phyloP scores from a whole-genome alignment of 352 stramenopile species.

The Phytophthora idaei region DNA sequence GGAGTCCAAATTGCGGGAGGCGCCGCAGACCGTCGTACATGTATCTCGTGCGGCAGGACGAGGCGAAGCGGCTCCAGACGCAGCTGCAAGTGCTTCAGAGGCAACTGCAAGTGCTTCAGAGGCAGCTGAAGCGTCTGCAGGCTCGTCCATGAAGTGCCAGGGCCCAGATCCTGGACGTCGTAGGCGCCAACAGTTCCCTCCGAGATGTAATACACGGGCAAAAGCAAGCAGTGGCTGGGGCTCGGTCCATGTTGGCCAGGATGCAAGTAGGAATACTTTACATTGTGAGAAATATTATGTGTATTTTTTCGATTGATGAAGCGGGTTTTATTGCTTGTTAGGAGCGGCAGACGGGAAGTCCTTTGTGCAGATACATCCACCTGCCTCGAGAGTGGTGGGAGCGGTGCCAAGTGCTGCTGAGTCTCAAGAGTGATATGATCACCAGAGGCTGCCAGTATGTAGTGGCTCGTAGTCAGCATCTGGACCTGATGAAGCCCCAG shows the following conservation, averaged over 20 bases:
- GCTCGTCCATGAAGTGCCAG: constrained; percentile 22
- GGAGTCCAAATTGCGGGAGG: too few relatives aligned
- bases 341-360: constrained; percentile 34
- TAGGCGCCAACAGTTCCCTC: constrained; percentile 29
- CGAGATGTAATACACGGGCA: constrained; percentile 35
- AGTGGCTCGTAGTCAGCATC: constrained; percentile 38
- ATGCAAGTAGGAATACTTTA: constrained; percentile 29
- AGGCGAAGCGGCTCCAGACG: too few relatives aligned
- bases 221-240: constrained; percentile 16
- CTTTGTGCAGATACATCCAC: constrained; percentile 34
- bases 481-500: constrained; percentile 44
- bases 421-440: constrained; percentile 46
- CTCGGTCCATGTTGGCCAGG: constrained; percentile 20
- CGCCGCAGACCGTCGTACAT: too few relatives aligned
- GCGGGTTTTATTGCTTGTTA: constrained; percentile 14
- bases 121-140: constrained; percentile 22
- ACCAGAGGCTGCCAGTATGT: constrained; percentile 43
- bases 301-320: neutral
- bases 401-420: constrained; percentile 43
- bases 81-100: too few relatives aligned
- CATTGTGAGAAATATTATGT: too few relatives aligned
- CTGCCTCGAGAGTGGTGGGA: constrained; percentile 34
- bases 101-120: too few relatives aligned
- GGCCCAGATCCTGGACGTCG: constrained; percentile 26
- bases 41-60: too few relatives aligned